Base-by-base conservation (phyloP, 176 grass and related monocot species). In the Eleusine indica region DNA sequence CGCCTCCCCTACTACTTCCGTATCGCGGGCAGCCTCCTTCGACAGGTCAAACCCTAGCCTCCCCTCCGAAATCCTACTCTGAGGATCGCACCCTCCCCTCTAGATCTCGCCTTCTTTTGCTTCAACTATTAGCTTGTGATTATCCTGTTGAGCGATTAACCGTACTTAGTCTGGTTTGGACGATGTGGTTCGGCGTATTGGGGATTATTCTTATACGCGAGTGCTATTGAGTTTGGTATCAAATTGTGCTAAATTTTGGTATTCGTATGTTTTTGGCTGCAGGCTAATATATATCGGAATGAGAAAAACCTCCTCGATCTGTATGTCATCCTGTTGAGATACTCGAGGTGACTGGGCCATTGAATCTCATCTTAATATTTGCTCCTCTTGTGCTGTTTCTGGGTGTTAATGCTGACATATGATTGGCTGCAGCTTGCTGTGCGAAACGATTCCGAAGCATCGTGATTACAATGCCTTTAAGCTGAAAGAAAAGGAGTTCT, bases 211-310 rank as follows among this genome's bases (percentile, higher is more conserved):
- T 69, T 37, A 18, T 38, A 51, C 16, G 43, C 21, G 25, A 70
- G 51, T 38, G 22, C 11, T 60, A 35, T 74, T 14, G 66, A 69
- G 7, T 68, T 44, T 87, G 35, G 37, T 72, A 22, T 51, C 18
- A 39, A 57, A 92, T 86, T 76, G 18, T 87, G 85, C 22, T 85
- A 19, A 80, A 17, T 41, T 80, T 79, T 43, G 0, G 17, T 76
- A 4, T 64, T 77, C 48, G 58, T 13, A 11, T 85, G 68, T 85
- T 72, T 67, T 70, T 39, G 66, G 76, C 35, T 8, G 51, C 91
- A 98, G 96, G 96, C 96, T 82, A 91, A 83, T 70, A 98, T 98
- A 82, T 96, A 98, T 63, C 85, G 96, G 17, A 91, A 98, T 25
- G 96, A 98, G 89, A 90, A 85, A 71, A 98, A 98, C 78, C 49